Base-by-base conservation (phyloP, 192 early-diverging fungal genomes). In the Coemansia sp. region DNA sequence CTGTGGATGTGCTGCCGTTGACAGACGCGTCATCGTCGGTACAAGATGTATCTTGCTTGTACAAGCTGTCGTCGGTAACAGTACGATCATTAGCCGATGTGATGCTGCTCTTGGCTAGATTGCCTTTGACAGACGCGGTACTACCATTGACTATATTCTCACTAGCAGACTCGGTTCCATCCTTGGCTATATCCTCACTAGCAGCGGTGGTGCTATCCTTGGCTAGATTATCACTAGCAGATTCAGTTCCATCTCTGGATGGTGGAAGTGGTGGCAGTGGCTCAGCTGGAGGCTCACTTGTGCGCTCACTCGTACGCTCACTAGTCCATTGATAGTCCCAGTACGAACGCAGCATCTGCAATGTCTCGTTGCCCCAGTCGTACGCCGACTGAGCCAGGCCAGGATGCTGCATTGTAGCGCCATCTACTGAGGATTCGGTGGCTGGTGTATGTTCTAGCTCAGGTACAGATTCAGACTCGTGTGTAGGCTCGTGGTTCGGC, bases 311-410 rank as follows among this genome's bases (percentile, higher is more conserved):
- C 17, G 17, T 49, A n/a, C 46, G 67, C 22, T 36, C 34, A 12
- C 58, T 59, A 12, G 6, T 2, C 64, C 64, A 68, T 26, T 53
- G 54, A 23, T 69, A 56, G 26, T 79, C 71, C 76, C 67, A 74
- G 54, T 64, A 79, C 49, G 71, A 69, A 22, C 76, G 70, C 40
- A 79, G 60, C 15, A 44, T 51, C 54, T 66, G 63, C 53, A 79
- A 51, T 1, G 76, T 79, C 20, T 79, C 76, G 48, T 60, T 74
- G 31, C 76, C 71, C 76, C 76, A 79, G 51, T 67, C 76, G 34
- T 70, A 37, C 12, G 73, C 73, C 2, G 59, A 64, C 46, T 69
- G 72, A 5, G 63, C 59, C 26, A 75, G 15, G 6, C 66, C 52
- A 19, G 65, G 62, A 19, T 65, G 40, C 23, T 65, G 70, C 20